Percentiles rank a stretch among this genome's conserved stretches.
Conservation (phyloP, 768 basidiomycete species). For the Suillus plorans region DNA sequence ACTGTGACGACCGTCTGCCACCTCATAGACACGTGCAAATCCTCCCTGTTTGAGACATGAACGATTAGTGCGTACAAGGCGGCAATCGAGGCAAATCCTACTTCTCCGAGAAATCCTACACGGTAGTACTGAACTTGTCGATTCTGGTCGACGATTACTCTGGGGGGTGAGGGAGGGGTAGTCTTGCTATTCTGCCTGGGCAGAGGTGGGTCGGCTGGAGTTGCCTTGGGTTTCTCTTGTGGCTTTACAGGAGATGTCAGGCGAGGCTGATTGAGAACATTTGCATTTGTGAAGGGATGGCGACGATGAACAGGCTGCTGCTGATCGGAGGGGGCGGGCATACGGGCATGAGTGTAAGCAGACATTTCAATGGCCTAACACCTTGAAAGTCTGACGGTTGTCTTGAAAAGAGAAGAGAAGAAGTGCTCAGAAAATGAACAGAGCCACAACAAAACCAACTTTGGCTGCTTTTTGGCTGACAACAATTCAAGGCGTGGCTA, state of each 20-base stretch:
- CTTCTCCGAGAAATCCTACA: constrained; percentile 89
- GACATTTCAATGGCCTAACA: constrained; percentile 50
- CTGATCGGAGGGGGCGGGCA: constrained; percentile 31
- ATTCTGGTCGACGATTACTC: constrained; percentile 65
- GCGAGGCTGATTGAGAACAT: constrained; percentile 34
- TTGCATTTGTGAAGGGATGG: constrained; percentile 43
- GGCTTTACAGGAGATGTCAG: constrained; percentile 34
- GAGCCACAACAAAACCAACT: constrained; percentile 3
- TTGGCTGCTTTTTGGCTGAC: constrained; percentile 10
- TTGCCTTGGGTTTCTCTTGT: constrained; percentile 38
- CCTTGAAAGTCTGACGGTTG: constrained; percentile 31
- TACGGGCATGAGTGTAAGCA: constrained; percentile 37
- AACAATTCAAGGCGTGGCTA: constrained; percentile 15
- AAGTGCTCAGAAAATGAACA: constrained; percentile 2
- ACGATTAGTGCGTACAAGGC: not conserved
- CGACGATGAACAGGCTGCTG: constrained; percentile 33
- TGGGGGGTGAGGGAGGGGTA: constrained; percentile 78
- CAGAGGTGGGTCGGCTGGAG: constrained; percentile 60
- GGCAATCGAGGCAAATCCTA: constrained; percentile 25
- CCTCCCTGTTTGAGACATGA: constrained; percentile 58
- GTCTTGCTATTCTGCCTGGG: constrained; percentile 83
- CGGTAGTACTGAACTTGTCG: constrained; percentile 59
- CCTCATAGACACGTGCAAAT: constrained; percentile 95
- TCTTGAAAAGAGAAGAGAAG: constrained; percentile 2
- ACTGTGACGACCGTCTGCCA: constrained; percentile 55